Conservation (phyloP, 306 rosid species). For the Neltuma alba region DNA sequence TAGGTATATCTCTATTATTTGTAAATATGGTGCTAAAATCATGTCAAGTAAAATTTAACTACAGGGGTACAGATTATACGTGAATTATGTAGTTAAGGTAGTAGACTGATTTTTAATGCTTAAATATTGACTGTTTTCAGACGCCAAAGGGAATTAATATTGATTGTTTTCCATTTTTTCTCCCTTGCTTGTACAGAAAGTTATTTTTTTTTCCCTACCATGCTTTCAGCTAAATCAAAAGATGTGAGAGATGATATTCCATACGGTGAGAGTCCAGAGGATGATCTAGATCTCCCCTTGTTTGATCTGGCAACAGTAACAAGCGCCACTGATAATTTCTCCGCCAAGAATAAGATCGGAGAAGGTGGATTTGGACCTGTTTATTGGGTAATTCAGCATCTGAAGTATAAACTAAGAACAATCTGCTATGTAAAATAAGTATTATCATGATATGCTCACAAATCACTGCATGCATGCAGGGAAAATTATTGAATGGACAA, state of each 20-base stretch:
- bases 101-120: background rate
- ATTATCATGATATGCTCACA: background rate
- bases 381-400: constrained; percentile 15
- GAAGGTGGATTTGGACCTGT: constrained; percentile 34
- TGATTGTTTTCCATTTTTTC: background rate
- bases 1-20: background rate
- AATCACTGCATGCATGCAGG: constrained; percentile 14
- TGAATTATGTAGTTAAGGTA: background rate
- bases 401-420: background rate
- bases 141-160: too few species aligned
- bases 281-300: constrained; percentile 36
- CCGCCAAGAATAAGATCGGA: constrained; percentile 3
- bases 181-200: background rate
- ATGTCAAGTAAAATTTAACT: background rate
- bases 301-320: constrained; percentile 18
- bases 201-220: background rate
- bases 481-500: constrained; percentile 27
- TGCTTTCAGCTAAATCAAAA: background rate
- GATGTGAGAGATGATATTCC: background rate
- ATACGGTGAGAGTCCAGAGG: background rate
- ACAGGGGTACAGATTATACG: background rate
- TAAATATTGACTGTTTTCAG: background rate
- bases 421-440: background rate
- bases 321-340: constrained; percentile 6
- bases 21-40: background rate